These are phyloP conservation scores for Tetrahymena thermophila DNA, from an alignment of 73 alveolate genomes.

Conservation along the genomic window DNA sequence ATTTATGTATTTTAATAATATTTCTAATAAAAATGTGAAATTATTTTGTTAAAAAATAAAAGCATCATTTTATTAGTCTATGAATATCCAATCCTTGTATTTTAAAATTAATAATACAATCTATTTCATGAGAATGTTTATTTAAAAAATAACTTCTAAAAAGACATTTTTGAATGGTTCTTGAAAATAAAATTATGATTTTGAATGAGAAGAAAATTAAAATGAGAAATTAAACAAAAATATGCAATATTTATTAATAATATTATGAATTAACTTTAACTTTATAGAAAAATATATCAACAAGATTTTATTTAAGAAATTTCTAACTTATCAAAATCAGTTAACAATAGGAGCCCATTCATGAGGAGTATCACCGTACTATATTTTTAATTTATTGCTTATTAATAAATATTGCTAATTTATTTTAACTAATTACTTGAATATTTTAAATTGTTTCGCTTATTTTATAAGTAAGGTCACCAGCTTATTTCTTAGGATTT, in stretches of 20 bases:
- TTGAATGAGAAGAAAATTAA: neutral
- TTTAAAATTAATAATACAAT: no score
- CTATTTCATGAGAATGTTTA: no score
- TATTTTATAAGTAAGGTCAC: neutral
- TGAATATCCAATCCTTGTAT: no score
- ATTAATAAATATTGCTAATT: neutral
- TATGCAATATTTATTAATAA: neutral
- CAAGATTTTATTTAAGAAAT: neutral
- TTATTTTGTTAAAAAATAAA: no score
- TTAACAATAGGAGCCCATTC: neutral
- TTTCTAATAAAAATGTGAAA: no score
- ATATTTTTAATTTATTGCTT: neutral
- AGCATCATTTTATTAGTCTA: no score
- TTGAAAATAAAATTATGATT: no score
- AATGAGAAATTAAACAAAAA: neutral
- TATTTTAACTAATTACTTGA: neutral
- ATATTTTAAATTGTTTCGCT: neutral
- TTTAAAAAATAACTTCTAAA: no score
- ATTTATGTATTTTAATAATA: no score
- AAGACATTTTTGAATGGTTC: no score
- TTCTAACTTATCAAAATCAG: neutral
- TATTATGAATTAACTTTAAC: no score
- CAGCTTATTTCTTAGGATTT: neutral
- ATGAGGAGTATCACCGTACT: neutral
- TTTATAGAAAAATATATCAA: neutral